Base-by-base conservation (phyloP, 805 yeast species). In the Yamadazyma philogaea region DNA sequence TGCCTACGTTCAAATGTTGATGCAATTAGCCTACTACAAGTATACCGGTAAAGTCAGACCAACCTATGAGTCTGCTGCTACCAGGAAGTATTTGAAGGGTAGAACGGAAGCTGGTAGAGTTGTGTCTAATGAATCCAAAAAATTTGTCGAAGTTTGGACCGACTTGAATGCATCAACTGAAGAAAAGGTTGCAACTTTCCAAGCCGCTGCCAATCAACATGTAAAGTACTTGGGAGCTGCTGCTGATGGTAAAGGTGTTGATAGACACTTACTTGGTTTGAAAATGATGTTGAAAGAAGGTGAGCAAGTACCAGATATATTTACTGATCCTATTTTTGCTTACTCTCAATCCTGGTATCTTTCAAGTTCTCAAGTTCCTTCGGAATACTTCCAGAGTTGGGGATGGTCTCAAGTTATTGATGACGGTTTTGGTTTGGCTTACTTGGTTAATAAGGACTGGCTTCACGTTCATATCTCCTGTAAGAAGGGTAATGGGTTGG, bases 321-420 rank as follows among this genome's bases (percentile, higher is more conserved):
- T 82, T 74, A 61, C 70, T 17, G 95, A 91, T 63, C 86, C 95
- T 11, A 70, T 87, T 50, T 87, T 77, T 60, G 63, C 70, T 37
- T 91, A 87, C 69, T 82, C 95, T 5, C 70, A 81, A 24, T 78
- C 86, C 35, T 91, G 99, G 99, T 82, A 76, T 62, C 63, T 91
- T 40, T 85, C 95, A 15, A 81, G 96, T 2, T 88, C 96, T 1
- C 98, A 91, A 66, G 74, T 91, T 51, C 84, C 93, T 7, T 84
- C 95, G 4, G 74, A 69, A 50, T 73, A 72, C 63, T 87, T 88
- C 66, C 88, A 88, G 61, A 90, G 95, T 34, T 91, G 90, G 75
- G 99, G 99, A 26, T 91, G 89, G 87, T 79, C 96, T 15, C 96
- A 95, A 63, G 98, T 93, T 38, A 81, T 85, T 54, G 96, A 90